phyloP scores from a whole-genome alignment of 352 stramenopile genomes.

The Saprolegnia parasitica region DNA sequence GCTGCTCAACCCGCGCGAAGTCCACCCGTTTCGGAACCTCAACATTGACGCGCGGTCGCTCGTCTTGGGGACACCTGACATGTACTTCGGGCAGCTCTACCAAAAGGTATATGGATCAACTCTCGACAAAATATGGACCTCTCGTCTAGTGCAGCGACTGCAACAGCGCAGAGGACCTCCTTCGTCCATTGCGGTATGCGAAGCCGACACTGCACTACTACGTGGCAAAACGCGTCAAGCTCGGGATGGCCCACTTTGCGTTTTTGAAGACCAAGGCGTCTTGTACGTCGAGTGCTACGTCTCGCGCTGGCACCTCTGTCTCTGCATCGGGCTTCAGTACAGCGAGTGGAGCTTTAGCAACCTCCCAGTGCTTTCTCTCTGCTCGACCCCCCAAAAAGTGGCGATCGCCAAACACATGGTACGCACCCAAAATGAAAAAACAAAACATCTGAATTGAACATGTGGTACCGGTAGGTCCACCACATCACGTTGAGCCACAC shows the following conservation, averaged over 20 bases:
- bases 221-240: conserved; percentile 22
- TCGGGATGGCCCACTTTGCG: conserved; percentile 23
- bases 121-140: too few species aligned
- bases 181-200: conserved; percentile 16
- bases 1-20: conserved; percentile 14
- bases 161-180: conserved; percentile 7
- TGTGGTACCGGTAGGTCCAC: conserved; percentile 1
- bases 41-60: conserved; percentile 8
- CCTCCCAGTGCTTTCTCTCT: neutral
- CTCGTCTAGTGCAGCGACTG: conserved; percentile 13
- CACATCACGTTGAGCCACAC: conserved; percentile 19
- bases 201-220: conserved; percentile 19
- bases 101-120: neutral
- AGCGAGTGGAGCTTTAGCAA: conserved; percentile 16
- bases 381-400: conserved; percentile 1
- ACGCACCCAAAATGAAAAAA: neutral
- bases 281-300: conserved; percentile 26
- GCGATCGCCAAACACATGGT: conserved; percentile 28
- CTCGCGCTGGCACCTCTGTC: conserved; percentile 22
- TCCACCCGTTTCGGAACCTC: conserved; percentile 20
- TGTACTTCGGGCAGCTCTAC: conserved; percentile 25
- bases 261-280: conserved; percentile 28
- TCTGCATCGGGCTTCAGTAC: conserved; percentile 24
- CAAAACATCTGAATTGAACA: neutral
- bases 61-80: neutral